A percentile compares a stretch with the other conserved stretches of the same genome.
These are phyloP conservation scores for Mycena latifolia DNA, from an alignment of 768 basidiomycete genomes.

Conservation along the genomic window DNA sequence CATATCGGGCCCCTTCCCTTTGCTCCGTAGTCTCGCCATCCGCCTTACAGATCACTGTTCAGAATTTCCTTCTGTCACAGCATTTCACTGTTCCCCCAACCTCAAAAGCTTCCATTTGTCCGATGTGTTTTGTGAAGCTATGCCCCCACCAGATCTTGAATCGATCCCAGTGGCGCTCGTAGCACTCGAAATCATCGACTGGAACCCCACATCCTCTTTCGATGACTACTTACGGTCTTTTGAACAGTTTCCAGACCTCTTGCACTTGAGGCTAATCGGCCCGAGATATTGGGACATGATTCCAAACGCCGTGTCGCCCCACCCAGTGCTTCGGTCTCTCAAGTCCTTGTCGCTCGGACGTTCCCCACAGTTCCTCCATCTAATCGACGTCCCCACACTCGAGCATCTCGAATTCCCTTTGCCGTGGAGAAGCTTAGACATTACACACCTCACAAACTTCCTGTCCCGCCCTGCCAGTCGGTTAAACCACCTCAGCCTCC, in stretches of 20 bases:
- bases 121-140: not conserved
- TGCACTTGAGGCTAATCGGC: too few species aligned
- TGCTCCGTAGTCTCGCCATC: not conserved
- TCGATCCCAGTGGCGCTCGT: not conserved
- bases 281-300: not conserved
- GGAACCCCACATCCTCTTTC: too few species aligned
- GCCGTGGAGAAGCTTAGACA: not conserved
- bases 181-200: too few species aligned
- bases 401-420: not conserved
- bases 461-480: not conserved
- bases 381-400: not conserved
- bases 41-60: slow-evolving; percentile 26
- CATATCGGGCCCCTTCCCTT: slow-evolving; percentile 1
- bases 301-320: not conserved
- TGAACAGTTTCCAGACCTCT: not conserved
- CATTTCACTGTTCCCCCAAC: not conserved
- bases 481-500: not conserved
- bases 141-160: not conserved
- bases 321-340: not conserved
- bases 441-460: not conserved
- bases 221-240: not conserved
- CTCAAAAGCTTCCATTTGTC: not conserved
- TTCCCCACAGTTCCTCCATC: not conserved
- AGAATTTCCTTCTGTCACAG: not conserved
- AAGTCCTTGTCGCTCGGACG: not conserved